Evolutionary conservation across 176 grass and related monocot species (phyloP).

Genomic region (Leersia perrieri): DNA sequence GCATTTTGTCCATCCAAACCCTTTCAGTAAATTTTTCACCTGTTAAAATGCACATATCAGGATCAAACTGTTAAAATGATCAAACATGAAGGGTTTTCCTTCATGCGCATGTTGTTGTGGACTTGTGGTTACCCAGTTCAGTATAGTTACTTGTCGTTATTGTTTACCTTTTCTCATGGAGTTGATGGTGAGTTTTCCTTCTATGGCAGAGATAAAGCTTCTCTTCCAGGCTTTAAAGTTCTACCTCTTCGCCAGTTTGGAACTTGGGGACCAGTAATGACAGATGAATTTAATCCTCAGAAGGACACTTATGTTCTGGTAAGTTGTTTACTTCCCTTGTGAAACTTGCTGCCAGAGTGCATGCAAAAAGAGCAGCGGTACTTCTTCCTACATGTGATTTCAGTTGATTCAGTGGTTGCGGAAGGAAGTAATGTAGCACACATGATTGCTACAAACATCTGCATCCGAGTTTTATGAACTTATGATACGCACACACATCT

Average conservation of each 20-base stretch:
- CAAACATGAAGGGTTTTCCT: background rate
- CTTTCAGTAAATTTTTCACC: background rate
- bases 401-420: background rate
- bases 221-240: conserved; percentile 82
- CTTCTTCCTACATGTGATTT: background rate
- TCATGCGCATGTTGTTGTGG: background rate
- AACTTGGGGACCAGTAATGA: conserved; percentile 93
- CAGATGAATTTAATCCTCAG: conserved; percentile 86
- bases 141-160: background rate
- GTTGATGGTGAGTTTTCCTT: conserved; percentile 27
- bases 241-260: conserved; percentile 86
- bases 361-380: background rate
- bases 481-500: too few species aligned
- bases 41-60: background rate
- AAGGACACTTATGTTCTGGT: conserved; percentile 98
- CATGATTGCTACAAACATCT: background rate
- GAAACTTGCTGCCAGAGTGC: background rate
- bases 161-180: background rate
- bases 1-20: background rate
- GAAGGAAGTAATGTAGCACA: background rate
- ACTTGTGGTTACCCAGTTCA: background rate
- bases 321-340: background rate
- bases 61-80: background rate
- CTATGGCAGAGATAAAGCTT: conserved; percentile 70
- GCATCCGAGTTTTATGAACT: background rate